Conservation (phyloP, 345 rosid species). For the Geranium rotundifolium region DNA sequence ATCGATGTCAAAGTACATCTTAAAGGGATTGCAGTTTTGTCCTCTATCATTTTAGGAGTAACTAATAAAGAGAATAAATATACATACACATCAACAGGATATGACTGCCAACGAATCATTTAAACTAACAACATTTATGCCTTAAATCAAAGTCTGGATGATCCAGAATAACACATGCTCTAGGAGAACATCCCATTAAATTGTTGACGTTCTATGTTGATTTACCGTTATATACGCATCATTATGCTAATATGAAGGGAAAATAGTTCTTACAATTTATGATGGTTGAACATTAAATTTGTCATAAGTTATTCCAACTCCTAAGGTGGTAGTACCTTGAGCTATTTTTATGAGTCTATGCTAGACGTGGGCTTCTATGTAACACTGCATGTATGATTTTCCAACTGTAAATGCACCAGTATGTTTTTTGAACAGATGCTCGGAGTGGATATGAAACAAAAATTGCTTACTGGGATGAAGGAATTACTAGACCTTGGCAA, state of each 20-base stretch:
- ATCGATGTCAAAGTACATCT: background rate
- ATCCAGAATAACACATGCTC: background rate
- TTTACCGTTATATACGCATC: no score
- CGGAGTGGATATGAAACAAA: slow-evolving; percentile 28
- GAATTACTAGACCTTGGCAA: slow-evolving; percentile 30
- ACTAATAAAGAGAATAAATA: no score
- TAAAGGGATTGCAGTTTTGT: background rate
- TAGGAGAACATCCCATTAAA: background rate
- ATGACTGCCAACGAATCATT: background rate
- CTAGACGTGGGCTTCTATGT: no score
- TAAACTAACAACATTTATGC: background rate
- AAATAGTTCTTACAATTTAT: no score
- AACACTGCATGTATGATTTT: background rate
- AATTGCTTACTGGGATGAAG: slow-evolving; percentile 30
- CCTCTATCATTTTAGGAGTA: no score
- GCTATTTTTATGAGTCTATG: no score
- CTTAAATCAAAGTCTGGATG: background rate
- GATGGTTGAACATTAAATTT: no score
- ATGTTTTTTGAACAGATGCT: slow-evolving; percentile 26
- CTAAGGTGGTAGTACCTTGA: no score
- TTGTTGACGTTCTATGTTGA: no score
- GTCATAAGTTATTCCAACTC: no score
- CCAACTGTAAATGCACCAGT: background rate
- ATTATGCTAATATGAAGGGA: no score
- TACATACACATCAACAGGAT: background rate